Percentiles rank a stretch among this genome's conserved stretches.
Evolutionary conservation across 345 rosid genomes (phyloP).

Genomic region (Syzygium aromaticum): DNA sequence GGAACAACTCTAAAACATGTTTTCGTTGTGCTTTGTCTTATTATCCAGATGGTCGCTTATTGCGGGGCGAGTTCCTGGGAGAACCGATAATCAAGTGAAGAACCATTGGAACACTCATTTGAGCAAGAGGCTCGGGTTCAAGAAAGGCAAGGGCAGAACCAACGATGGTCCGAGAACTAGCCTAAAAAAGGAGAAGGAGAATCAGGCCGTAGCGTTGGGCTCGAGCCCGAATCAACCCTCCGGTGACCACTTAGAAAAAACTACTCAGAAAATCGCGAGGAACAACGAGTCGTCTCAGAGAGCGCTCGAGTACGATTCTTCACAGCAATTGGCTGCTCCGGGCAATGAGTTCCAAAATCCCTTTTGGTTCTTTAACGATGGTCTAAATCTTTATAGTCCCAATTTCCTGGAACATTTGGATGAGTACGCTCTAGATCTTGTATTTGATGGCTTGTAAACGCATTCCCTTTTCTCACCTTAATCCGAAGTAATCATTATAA

Average conservation of each 20-base stretch:
- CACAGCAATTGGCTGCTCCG: background rate
- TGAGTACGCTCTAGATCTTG: background rate
- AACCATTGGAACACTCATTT: slow-evolving; percentile 30
- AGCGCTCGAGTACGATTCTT: background rate
- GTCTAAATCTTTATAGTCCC: background rate
- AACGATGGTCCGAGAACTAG: background rate
- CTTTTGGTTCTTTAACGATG: background rate
- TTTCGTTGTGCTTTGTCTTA: background rate
- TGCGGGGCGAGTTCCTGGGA: slow-evolving; percentile 30
- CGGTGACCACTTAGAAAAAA: background rate
- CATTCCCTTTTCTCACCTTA: background rate
- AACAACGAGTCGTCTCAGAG: background rate
- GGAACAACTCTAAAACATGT: background rate
- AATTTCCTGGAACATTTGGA: background rate
- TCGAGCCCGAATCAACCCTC: background rate
- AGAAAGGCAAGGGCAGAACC: background rate
- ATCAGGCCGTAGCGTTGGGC: background rate
- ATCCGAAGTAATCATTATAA: background rate
- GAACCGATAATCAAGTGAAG: slow-evolving; percentile 35
- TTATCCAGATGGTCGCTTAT: slow-evolving; percentile 27
- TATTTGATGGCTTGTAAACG: background rate
- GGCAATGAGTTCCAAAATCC: background rate
- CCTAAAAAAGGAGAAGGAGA: background rate
- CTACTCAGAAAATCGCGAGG: background rate
- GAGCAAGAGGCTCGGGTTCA: background rate